Evolutionary conservation across 495 filamentous ascomycete genomes (phyloP), one percentile per base, ranked within the genome.

Genomic region (Saxophila tyrrhenica): DNA sequence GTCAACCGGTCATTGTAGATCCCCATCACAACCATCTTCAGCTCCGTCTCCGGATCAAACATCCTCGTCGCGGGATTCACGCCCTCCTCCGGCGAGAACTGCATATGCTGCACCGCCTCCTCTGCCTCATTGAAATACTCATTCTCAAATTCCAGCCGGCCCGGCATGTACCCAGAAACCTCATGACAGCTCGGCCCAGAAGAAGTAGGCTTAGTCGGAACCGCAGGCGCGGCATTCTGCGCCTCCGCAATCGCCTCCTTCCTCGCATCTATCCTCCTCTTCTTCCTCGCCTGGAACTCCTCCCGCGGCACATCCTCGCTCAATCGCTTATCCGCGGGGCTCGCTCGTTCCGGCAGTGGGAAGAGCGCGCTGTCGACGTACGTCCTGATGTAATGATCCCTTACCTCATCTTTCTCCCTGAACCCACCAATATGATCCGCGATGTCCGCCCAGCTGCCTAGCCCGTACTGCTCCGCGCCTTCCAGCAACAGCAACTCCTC

Each of bases 101-200:
- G 84, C 86, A 99, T 95, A 53, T 92, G 84, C 66, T 97, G 92
- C 13, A 99, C 94, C 0, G 90, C 90, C 70, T 97, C 94, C 68
- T 99, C 92, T 0, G 94, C 92, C 61, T 97, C 94, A 67, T 99
- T 97, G 63, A 89, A 83, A 67, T 91, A 95, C 62, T 99, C 92
- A 0, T 87, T 94, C 74, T 99, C 92, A 63, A 97, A 99, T 65
- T 99, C 92, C 54, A 99, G 70, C 19, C 92, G 87, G 35, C 94
- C 92, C 1, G 92, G 92, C 92, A 99, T 99, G 69, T 94, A 99
- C 2, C 92, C 92, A 65, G 94, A 86, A 24, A 99, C 91, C 67
- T 99, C 92, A 68, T 99, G 92, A 66, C 94, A 97, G 24, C 90
- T 79, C 16, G 92, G 92, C 2, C 94, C 87, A 72, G 84, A 89